Base-by-base conservation (phyloP, 2,329 filamentous ascomycete genomes). In the Cladosporium austrohemisphaericum region DNA sequence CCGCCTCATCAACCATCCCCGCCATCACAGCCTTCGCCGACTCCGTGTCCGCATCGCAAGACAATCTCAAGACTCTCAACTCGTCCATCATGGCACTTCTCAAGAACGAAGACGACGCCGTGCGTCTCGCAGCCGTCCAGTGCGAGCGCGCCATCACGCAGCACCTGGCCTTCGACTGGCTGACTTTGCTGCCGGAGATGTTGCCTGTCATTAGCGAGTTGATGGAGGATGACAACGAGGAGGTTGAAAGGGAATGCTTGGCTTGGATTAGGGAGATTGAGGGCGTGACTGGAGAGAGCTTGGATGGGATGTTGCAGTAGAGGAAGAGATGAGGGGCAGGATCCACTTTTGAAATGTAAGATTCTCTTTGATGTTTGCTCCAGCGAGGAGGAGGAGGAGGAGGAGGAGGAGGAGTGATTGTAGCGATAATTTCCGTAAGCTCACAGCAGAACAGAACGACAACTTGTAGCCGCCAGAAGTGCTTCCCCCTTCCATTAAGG, bases 141-240 rank as follows among this genome's bases (percentile, higher is more conserved):
- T 85, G 85, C 58, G 82, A 97, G 72, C 85, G 90, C 64, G 57
- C 55, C 11, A 49, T 66, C 26, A 94, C 90, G 10, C 82, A 86
- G 58, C 76, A 81, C 40, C 71, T 97, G 20, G 91, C 91, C 52
- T 91, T 97, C 67, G 93, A 98, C 65, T 98, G 93, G 93, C 71
- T 98, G 52, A 80, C 84, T 1, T 79, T 94, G 73, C 68, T 97
- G 64, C 89, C 92, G 0, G 93, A 98, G 77, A 97, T 96, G 86
- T 72, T 98, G 66, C 92, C 94, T 16, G 88, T 92, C 56, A 95
- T 99, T 60, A 94, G 88, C 62, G 93, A 98, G 73, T 69, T 95
- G 62, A 86, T 95, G 71, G 93, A 98, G 65, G 93, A 98, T 66
- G 93, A 97, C 58, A 91, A 97, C 64, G 93, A 97, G 71, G 77